Percentiles rank a stretch among this genome's conserved stretches.
Conservation (phyloP, 73 alveolate species). For the Paramecium sexaurelia region DNA sequence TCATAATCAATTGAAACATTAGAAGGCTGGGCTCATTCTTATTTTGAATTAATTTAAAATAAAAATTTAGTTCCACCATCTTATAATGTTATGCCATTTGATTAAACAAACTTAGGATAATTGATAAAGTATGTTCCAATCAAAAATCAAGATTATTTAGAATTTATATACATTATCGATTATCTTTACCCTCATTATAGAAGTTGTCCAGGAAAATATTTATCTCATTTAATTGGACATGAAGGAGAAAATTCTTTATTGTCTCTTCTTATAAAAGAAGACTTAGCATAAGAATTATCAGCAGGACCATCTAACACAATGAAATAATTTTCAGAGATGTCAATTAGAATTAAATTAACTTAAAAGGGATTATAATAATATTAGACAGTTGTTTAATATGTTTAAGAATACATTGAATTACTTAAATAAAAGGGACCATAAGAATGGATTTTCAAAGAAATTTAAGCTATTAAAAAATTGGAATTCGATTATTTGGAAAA, state of each 20-base stretch:
- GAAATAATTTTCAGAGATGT: conserved; percentile 73
- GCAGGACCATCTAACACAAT: conserved; percentile 70
- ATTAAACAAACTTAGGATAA: conserved; percentile 79
- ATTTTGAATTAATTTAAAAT: conserved; percentile 81
- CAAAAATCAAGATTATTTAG: conserved; percentile 78
- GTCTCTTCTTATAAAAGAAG: conserved; percentile 84
- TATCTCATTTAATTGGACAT: conserved; percentile 83
- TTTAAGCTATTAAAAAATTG: conserved; percentile 63
- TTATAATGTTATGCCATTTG: conserved; percentile 79
- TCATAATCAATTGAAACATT: conserved; percentile 75
- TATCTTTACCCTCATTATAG: conserved; percentile 60
- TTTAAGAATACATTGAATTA: conserved; percentile 74
- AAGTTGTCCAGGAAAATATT: conserved; percentile 72
- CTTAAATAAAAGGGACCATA: conserved; percentile 70
- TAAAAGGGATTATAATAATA: conserved; percentile 88
- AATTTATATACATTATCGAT: conserved; percentile 59
- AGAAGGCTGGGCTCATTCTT: conserved; percentile 72
- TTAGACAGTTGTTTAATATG: conserved; percentile 83
- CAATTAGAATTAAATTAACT: conserved; percentile 81
- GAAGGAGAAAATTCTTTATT: conserved; percentile 92
- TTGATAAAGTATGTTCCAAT: conserved; percentile 87
- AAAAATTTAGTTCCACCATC: conserved; percentile 82
- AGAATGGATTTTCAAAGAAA: conserved; percentile 79
- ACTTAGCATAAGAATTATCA: conserved; percentile 80
- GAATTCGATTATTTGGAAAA: conserved; percentile 77